Evolutionary conservation across 768 basidiomycete genomes (phyloP), one percentile per base, ranked within the genome.

Genomic region (Mycena rosella): DNA sequence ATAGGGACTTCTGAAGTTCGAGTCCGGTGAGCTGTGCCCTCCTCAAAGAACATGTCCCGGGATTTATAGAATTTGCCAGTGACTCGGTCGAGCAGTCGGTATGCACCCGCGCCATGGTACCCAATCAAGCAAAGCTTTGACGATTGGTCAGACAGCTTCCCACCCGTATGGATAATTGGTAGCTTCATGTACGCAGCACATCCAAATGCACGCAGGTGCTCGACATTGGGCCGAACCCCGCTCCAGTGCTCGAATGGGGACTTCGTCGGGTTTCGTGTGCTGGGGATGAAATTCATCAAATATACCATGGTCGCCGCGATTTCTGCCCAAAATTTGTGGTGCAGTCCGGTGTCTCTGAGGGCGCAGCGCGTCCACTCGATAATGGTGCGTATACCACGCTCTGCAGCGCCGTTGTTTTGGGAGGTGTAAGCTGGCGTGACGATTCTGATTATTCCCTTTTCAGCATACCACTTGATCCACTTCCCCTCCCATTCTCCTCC

Each of bases 161-260:
- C 44, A n/a, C n/a, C n/a, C n/a, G 71, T 68, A 20, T 42, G 40
- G 8, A 57, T 38, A n/a, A n/a, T n/a, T n/a, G n/a, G n/a, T n/a
- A n/a, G n/a, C 54, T 72, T 69, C 36, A 66, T 73, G 49, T 72
- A 75, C 22, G 70, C 69, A 7, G 32, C 54, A 32, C 70, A 78
- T 14, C 78, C 74, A 48, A 75, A 78, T 18, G 69, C 72, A 2
- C 68, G 67, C 0, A 78, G 22, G n/a, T 70, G 60, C 3, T 60
- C 48, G 0, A 78, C 32, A n/a, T 74, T 47, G 0, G 72, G 75
- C 22, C 40, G 52, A 0, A 9, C 6, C 1, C n/a, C n/a, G 2
- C 4, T 15, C 2, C 3, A 55, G 11, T 11, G 55, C 48, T 1
- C 6, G 14, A 58, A 67, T 4, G 54, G 54, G 60, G n/a, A 24